phyloP scores from a whole-genome alignment of 805 yeast genomes.

The Candida fluviatilis region DNA sequence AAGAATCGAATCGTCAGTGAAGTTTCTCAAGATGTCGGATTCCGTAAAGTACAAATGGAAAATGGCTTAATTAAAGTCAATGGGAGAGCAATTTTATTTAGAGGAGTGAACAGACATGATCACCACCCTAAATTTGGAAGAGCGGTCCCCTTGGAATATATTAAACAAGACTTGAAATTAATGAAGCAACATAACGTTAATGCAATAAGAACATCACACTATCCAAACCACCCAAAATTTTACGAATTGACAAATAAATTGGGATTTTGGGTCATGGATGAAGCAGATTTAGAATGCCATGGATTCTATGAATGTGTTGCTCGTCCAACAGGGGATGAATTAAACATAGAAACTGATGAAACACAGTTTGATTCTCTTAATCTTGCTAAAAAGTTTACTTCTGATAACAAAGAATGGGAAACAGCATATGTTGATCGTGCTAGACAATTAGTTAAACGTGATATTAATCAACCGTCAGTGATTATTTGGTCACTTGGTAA shows the following conservation, averaged over 20 bases:
- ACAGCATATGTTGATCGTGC: slow-evolving; percentile 32
- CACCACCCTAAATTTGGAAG: slow-evolving; percentile 29
- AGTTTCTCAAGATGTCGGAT: slow-evolving; percentile 21
- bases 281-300: slow-evolving; percentile 35
- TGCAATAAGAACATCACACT: slow-evolving; percentile 33
- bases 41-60: slow-evolving; percentile 21
- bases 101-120: slow-evolving; percentile 35
- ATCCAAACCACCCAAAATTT: slow-evolving; percentile 31
- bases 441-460: slow-evolving; percentile 24
- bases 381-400: slow-evolving; percentile 19
- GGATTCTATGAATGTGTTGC: slow-evolving; percentile 21
- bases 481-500: slow-evolving; percentile 38
- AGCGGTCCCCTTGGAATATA: slow-evolving; percentile 30
- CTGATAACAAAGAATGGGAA: slow-evolving; percentile 27
- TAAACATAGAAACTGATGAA: slow-evolving; percentile 9
- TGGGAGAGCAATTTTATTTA: slow-evolving; percentile 21
- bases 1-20: slow-evolving; percentile 8
- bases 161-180: slow-evolving; percentile 22
- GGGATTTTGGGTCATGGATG: slow-evolving; percentile 34
- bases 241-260: slow-evolving; percentile 24
- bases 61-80: slow-evolving; percentile 24
- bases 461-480: slow-evolving; percentile 29
- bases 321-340: slow-evolving; percentile 7
- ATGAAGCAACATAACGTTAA: slow-evolving; percentile 33
- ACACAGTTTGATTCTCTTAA: slow-evolving; percentile 7